Evolutionary conservation across 2,329 filamentous ascomycete species (phyloP).

Genomic region (Epichloe baconii): DNA sequence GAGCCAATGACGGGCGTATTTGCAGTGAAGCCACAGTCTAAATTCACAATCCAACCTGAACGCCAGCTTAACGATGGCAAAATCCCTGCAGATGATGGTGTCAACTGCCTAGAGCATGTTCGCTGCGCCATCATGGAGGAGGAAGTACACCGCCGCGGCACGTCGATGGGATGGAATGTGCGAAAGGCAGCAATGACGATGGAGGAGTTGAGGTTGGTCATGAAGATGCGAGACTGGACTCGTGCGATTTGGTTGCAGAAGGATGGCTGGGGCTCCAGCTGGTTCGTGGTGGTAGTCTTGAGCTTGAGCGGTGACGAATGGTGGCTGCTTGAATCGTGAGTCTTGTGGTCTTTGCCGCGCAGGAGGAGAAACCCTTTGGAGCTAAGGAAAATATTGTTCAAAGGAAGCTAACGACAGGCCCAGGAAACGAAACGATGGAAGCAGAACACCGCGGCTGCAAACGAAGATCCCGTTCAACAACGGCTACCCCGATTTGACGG

Average conservation of each 20-base stretch:
- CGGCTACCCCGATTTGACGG: slow-evolving; percentile 30
- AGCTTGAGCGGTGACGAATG: slow-evolving; percentile 63
- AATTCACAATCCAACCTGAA: slow-evolving; percentile 44
- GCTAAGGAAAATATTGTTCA: not conserved
- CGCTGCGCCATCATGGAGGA: slow-evolving; percentile 49
- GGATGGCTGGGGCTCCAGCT: slow-evolving; percentile 56
- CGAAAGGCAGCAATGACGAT: slow-evolving; percentile 33
- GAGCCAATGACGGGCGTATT: slow-evolving; percentile 71
- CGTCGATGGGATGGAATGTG: slow-evolving; percentile 50
- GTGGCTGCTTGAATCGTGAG: slow-evolving; percentile 59
- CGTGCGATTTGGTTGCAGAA: slow-evolving; percentile 58
- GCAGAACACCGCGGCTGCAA: slow-evolving; percentile 18
- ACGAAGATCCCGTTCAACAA: slow-evolving; percentile 30
- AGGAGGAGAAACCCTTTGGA: not conserved
- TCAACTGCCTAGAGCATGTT: slow-evolving; percentile 44
- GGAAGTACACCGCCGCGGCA: slow-evolving; percentile 46
- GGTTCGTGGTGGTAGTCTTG: slow-evolving; percentile 60
- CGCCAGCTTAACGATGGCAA: slow-evolving; percentile 47
- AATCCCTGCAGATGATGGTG: slow-evolving; percentile 44
- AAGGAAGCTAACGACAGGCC: not conserved
- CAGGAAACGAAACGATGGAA: slow-evolving; percentile 13
- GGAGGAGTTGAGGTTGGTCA: slow-evolving; percentile 44
- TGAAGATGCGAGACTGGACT: slow-evolving; percentile 50
- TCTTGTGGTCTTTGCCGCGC: not conserved
- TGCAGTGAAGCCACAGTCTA: slow-evolving; percentile 52